Evolutionary conservation across 148 eudicot species (phyloP).

Genomic region (Cornus suecica): DNA sequence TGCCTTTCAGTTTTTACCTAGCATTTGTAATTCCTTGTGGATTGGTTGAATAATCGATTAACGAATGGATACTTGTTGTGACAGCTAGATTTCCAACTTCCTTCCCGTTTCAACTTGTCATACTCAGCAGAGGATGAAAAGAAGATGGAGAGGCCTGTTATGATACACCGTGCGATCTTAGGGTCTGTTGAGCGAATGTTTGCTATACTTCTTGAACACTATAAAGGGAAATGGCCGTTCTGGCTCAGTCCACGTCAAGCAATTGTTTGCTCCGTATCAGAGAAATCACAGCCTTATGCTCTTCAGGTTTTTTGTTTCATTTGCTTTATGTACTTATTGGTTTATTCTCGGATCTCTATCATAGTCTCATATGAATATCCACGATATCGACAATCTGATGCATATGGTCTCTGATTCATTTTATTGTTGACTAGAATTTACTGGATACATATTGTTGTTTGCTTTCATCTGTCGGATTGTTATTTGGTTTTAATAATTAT

Average conservation of each 20-base stretch:
- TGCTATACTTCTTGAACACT: conserved; percentile 96
- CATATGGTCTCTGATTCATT: neutral
- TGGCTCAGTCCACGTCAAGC: conserved; percentile 99
- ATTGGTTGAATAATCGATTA: neutral
- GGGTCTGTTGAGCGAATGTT: conserved; percentile 98
- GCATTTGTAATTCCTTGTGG: neutral
- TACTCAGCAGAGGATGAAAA: conserved; percentile 96
- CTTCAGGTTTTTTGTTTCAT: conserved; percentile 72
- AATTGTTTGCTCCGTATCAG: conserved; percentile 88
- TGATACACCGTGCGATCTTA: conserved; percentile 92
- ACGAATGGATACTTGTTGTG: conserved; percentile 11
- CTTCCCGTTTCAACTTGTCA: conserved; percentile 74
- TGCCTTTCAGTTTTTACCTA: neutral
- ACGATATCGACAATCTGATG: neutral
- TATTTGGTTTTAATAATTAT: neutral
- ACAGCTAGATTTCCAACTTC: conserved; percentile 98
- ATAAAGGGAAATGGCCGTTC: conserved; percentile 97
- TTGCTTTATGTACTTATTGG: neutral
- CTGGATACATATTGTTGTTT: too few species aligned
- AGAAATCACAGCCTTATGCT: conserved; percentile 73
- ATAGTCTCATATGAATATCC: too few species aligned
- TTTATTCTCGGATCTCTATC: neutral
- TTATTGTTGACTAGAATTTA: neutral
- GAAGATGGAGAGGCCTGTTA: conserved; percentile 94
- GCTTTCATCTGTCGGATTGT: neutral